Conservation (phyloP, 1,284 basidiomycete species). For the Pulveroboletus sp. region DNA sequence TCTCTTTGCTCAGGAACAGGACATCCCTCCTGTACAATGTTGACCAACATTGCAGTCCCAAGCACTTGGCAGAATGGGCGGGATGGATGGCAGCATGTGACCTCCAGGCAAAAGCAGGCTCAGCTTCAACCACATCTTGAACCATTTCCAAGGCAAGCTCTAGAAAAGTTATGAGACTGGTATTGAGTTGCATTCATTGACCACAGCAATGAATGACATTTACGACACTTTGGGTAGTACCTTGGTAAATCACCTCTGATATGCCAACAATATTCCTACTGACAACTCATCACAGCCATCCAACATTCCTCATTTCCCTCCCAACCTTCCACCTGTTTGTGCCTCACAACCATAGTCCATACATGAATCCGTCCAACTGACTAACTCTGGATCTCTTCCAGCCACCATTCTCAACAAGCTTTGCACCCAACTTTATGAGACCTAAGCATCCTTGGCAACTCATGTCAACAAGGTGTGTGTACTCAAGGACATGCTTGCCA, state of each 20-base stretch:
- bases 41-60: constrained; percentile 58
- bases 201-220: constrained; percentile 86
- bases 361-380: constrained; percentile 25
- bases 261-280: neutral
- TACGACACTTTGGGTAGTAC: constrained; percentile 90
- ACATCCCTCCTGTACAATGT: constrained; percentile 45
- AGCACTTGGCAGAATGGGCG: constrained; percentile 68
- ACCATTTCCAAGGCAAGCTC: constrained; percentile 82
- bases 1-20: constrained; percentile 38
- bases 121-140: constrained; percentile 82
- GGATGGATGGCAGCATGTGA: constrained; percentile 69
- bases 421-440: constrained; percentile 84
- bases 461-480: constrained; percentile 87
- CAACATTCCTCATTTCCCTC: constrained; percentile 60
- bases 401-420: constrained; percentile 46
- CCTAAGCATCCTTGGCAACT: constrained; percentile 75
- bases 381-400: constrained; percentile 29
- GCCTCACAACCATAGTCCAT: constrained; percentile 51
- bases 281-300: constrained; percentile 46
- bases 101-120: constrained; percentile 76
- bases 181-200: constrained; percentile 82
- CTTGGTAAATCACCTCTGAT: constrained; percentile 51
- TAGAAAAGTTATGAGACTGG: constrained; percentile 94
- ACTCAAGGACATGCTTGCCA: constrained; percentile 81
- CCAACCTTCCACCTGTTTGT: constrained; percentile 65